A percentile compares a stretch with the other conserved stretches of the same genome.
phyloP scores from a whole-genome alignment of 805 yeast genomes.

The Osmozyma mogii region DNA sequence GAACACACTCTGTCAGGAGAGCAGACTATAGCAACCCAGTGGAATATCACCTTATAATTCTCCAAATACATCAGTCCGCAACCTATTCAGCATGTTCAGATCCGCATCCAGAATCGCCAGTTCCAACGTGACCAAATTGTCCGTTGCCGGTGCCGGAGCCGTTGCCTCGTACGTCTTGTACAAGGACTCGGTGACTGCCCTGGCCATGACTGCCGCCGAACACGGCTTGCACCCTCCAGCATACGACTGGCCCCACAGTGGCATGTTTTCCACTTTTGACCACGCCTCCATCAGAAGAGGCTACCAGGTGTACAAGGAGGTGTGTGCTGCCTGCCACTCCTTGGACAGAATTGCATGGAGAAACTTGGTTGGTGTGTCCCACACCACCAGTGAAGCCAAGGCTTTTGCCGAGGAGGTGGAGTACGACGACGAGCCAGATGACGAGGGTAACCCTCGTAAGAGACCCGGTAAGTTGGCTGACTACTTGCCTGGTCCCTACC shows the following conservation, averaged over 20 bases:
- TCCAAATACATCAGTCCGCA: too few relatives aligned
- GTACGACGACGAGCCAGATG: conserved; percentile 94
- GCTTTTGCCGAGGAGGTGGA: conserved; percentile 94
- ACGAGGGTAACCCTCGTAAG: conserved; percentile 95
- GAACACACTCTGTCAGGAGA: too few relatives aligned
- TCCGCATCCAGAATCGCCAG: conserved; percentile 10
- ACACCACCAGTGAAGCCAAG: conserved; percentile 81
- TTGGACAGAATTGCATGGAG: conserved; percentile 97
- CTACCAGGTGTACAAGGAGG: conserved; percentile 97
- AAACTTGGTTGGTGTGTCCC: conserved; percentile 94
- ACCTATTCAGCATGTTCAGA: too few relatives aligned
- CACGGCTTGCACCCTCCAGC: conserved; percentile 97
- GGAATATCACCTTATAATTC: too few relatives aligned
- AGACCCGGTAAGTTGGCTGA: conserved; percentile 98
- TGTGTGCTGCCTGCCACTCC: conserved; percentile 98
- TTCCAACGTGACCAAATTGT: conserved; percentile 37
- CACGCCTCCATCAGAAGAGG: conserved; percentile 98
- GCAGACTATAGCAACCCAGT: too few relatives aligned
- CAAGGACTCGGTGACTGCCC: conserved; percentile 79
- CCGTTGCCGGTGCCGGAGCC: conserved; percentile 68
- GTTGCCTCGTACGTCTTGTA: conserved; percentile 76
- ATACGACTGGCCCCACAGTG: conserved; percentile 89
- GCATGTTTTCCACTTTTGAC: conserved; percentile 85
- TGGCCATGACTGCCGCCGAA: conserved; percentile 97
- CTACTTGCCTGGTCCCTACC: conserved; percentile 89